Evolutionary conservation across 495 filamentous ascomycete species (phyloP).

Genomic region (Lichenothelia convexa): DNA sequence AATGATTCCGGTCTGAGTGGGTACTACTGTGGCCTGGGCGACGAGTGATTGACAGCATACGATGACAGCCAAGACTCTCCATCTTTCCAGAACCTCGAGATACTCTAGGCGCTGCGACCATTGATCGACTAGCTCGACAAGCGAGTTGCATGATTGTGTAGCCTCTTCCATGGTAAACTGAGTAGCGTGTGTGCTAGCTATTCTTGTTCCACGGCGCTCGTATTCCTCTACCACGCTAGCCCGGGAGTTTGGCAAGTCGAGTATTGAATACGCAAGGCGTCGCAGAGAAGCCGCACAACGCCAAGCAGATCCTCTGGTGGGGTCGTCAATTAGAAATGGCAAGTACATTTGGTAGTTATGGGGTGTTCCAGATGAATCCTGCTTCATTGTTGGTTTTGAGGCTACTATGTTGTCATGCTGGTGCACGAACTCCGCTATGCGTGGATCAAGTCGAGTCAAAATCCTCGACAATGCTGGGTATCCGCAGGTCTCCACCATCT

Average conservation of each 20-base stretch:
- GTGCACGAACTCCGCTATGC: slow-evolving; percentile 27
- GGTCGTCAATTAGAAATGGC: slow-evolving; percentile 38
- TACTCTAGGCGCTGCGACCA: not conserved
- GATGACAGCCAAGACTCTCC: not conserved
- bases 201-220: not conserved
- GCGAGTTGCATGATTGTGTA: not conserved
- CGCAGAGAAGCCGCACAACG: slow-evolving; percentile 32
- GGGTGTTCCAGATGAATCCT: slow-evolving; percentile 2
- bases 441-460: slow-evolving; percentile 24
- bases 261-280: slow-evolving; percentile 37
- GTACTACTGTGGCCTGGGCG: not conserved
- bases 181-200: not conserved
- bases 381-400: slow-evolving; percentile 6
- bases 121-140: slow-evolving; percentile 3
- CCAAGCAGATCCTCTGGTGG: slow-evolving; percentile 44
- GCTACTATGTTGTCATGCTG: slow-evolving; percentile 15
- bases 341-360: slow-evolving; percentile 34
- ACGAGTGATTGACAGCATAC: not conserved
- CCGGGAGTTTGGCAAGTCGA: slow-evolving; percentile 7
- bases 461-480: slow-evolving; percentile 29
- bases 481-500: not conserved
- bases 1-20: not conserved
- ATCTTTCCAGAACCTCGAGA: not conserved
- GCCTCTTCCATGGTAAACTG: not conserved
- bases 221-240: not conserved